A percentile compares a stretch with the other conserved stretches of the same genome.
phyloP scores from a whole-genome alignment of 2,329 filamentous ascomycete species.

The Iodosphaeria phyllophila region DNA sequence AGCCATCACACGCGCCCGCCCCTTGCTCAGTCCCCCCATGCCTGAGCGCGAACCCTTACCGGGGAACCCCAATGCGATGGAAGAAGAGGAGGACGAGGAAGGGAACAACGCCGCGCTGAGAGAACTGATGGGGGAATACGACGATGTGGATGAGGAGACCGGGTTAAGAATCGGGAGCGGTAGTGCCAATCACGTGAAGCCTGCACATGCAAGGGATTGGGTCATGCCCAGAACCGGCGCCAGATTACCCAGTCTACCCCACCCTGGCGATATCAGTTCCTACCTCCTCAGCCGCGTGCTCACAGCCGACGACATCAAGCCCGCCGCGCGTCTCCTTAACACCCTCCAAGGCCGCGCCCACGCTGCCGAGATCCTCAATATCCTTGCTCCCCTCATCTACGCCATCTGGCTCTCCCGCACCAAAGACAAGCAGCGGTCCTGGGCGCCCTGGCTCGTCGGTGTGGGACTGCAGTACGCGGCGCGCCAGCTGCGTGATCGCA shows the following conservation, averaged over 20 bases:
- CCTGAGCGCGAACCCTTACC: conserved; percentile 73
- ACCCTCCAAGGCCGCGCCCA: conserved; percentile 55
- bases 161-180: conserved; percentile 18
- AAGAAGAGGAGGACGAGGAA: too few relatives aligned
- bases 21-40: conserved; percentile 64
- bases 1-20: conserved; percentile 64
- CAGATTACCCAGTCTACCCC: conserved; percentile 66
- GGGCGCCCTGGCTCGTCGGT: conserved; percentile 83
- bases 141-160: conserved; percentile 18
- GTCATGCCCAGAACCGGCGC: conserved; percentile 88
- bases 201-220: conserved; percentile 49
- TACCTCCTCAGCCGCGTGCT: conserved; percentile 83
- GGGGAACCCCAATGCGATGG: conserved; percentile 30
- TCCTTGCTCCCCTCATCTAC: conserved; percentile 74
- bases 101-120: conserved; percentile 13
- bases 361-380: conserved; percentile 78
- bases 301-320: conserved; percentile 92
- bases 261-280: conserved; percentile 61
- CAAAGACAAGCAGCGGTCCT: conserved; percentile 57
- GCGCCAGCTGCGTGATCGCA: conserved; percentile 59
- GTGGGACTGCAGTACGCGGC: conserved; percentile 74
- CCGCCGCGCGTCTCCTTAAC: conserved; percentile 72
- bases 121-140: conserved; percentile 17
- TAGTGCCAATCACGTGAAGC: conserved; percentile 20
- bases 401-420: conserved; percentile 62